Percentiles rank a stretch among this genome's conserved stretches.
These are phyloP conservation scores for Debaryomyces robertsiae DNA, from an alignment of 1,139 yeast species.

Conservation along the genomic window DNA sequence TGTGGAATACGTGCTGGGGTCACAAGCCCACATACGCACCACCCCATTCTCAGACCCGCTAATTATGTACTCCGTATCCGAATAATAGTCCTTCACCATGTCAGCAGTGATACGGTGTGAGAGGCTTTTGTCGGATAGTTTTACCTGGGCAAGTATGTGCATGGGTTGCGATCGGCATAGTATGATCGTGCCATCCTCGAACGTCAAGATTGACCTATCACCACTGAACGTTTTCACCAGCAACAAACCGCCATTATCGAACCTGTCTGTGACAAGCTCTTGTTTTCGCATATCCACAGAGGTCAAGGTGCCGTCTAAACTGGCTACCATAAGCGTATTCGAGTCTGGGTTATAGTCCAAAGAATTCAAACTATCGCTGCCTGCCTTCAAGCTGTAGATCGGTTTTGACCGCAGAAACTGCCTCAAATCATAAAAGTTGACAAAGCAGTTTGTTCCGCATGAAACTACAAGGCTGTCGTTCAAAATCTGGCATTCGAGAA, in stretches of 20 bases:
- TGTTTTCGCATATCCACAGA: slow-evolving; percentile 31
- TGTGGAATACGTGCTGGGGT: background rate
- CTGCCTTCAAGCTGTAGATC: slow-evolving; percentile 19
- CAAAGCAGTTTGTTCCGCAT: slow-evolving; percentile 26
- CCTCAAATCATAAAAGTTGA: slow-evolving; percentile 19
- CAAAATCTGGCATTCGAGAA: slow-evolving; percentile 15
- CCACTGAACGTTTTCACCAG: slow-evolving; percentile 8
- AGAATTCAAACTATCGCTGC: slow-evolving; percentile 34
- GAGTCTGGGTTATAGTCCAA: slow-evolving; percentile 18
- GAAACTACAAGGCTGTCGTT: slow-evolving; percentile 21
- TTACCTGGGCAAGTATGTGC: slow-evolving; percentile 3
- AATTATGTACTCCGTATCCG: slow-evolving; percentile 13
- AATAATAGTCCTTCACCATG: slow-evolving; percentile 15
- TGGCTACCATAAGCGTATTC: slow-evolving; percentile 22
- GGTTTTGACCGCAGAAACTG: slow-evolving; percentile 13
- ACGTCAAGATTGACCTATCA: slow-evolving; percentile 14
- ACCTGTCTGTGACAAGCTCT: slow-evolving; percentile 18
- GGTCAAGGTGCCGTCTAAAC: slow-evolving; percentile 32
- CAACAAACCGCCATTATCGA: slow-evolving; percentile 15
- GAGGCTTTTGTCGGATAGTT: slow-evolving; percentile 3
- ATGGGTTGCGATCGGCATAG: slow-evolving; percentile 11
- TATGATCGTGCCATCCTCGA: slow-evolving; percentile 17
- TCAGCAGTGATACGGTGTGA: slow-evolving; percentile 14
- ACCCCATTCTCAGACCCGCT: slow-evolving; percentile 19
- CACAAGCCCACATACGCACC: slow-evolving; percentile 14